Percentiles rank a stretch among this genome's conserved stretches.
Evolutionary conservation across 1,284 basidiomycete genomes (phyloP).

Genomic region (Puccinia horiana): DNA sequence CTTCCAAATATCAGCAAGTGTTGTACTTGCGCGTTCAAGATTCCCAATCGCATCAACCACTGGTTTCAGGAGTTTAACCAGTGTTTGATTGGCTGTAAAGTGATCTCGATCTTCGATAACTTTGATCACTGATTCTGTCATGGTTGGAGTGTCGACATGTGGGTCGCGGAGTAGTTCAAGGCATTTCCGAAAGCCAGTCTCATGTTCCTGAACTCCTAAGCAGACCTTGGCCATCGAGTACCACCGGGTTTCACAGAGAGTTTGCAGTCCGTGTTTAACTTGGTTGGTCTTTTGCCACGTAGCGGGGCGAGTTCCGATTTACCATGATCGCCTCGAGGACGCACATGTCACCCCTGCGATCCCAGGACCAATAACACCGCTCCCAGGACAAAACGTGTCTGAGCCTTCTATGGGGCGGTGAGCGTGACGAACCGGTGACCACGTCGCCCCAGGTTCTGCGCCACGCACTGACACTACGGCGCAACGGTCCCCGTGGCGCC

Average conservation of each 20-base stretch:
- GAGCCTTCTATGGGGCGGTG: too few species aligned
- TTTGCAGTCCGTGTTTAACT: background rate
- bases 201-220: background rate
- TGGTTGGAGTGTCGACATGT: background rate
- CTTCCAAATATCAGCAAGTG: background rate
- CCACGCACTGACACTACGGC: too few species aligned
- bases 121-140: background rate
- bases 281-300: background rate
- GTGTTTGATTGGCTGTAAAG: background rate
- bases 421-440: too few species aligned
- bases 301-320: too few species aligned
- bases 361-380: too few species aligned
- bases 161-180: background rate
- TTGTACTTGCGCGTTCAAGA: background rate
- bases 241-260: background rate
- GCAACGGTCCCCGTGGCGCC: too few species aligned
- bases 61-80: background rate
- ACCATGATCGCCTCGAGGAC: too few species aligned
- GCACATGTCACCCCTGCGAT: too few species aligned
- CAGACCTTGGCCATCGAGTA: constrained; percentile 7
- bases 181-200: constrained; percentile 19
- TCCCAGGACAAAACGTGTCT: too few species aligned
- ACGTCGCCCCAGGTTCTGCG: too few species aligned
- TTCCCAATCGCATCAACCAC: background rate
- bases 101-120: background rate